Conservation (phyloP, 345 rosid genomes). For the Euphorbia lathyris region DNA sequence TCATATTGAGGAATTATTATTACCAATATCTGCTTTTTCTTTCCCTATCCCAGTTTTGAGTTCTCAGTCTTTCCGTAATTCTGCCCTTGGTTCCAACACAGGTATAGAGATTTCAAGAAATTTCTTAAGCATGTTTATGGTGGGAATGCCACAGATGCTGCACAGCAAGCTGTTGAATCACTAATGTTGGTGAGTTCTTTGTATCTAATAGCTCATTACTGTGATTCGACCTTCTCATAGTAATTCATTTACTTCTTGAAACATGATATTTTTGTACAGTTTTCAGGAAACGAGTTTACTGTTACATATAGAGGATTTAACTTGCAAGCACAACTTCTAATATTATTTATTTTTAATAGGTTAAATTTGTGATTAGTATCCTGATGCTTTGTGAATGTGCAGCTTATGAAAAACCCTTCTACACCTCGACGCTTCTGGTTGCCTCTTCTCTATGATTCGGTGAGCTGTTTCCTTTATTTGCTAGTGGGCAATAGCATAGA, state of each 20-base stretch:
- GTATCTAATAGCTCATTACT: not conserved
- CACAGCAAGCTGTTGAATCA: conserved; percentile 66
- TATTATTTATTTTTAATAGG: not conserved
- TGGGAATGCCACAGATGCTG: conserved; percentile 55
- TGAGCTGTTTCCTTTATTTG: conserved; percentile 27
- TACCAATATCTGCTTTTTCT: conserved; percentile 3
- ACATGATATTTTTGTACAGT: not conserved
- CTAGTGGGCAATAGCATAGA: not conserved
- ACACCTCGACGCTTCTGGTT: conserved; percentile 93
- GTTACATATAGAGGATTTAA: not conserved
- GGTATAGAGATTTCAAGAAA: conserved; percentile 94
- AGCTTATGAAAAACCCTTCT: conserved; percentile 90
- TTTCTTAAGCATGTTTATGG: conserved; percentile 58
- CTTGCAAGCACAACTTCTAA: not conserved
- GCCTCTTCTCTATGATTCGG: conserved; percentile 85
- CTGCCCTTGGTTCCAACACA: conserved; percentile 26
- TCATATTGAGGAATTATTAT: not conserved
- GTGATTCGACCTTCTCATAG: not conserved
- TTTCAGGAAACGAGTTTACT: not conserved
- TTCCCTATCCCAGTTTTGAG: not conserved
- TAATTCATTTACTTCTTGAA: not conserved
- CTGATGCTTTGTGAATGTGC: conserved; percentile 32
- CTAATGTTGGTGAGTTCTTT: conserved; percentile 59
- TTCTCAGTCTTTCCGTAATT: not conserved
- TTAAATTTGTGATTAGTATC: not conserved